These are phyloP conservation scores for Chalaropsis thielavioides DNA, from an alignment of 2,329 filamentous ascomycete species.

Conservation along the genomic window DNA sequence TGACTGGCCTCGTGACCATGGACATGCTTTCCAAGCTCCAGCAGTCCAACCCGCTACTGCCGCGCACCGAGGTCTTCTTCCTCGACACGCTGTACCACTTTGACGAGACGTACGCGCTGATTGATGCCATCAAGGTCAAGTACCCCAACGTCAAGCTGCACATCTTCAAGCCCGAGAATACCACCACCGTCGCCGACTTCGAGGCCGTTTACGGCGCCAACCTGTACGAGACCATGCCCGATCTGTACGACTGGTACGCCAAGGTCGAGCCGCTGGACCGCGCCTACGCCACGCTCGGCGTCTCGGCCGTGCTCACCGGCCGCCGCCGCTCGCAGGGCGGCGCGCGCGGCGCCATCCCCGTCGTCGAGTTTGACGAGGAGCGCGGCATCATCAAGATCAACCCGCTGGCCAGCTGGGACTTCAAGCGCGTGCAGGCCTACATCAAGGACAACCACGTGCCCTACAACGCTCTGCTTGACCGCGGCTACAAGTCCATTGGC, in stretches of 20 bases:
- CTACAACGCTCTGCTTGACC: constrained; percentile 82
- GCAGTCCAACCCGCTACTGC: constrained; percentile 44
- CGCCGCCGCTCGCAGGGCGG: constrained; percentile 85
- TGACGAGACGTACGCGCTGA: constrained; percentile 56
- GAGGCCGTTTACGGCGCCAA: constrained; percentile 65
- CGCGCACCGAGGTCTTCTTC: constrained; percentile 56
- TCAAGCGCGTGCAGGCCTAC: constrained; percentile 78
- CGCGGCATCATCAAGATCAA: constrained; percentile 93
- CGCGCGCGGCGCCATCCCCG: constrained; percentile 75
- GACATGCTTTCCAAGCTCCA: constrained; percentile 73
- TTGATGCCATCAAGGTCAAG: constrained; percentile 56
- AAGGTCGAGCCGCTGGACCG: constrained; percentile 95
- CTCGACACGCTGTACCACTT: constrained; percentile 77
- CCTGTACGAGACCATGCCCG: constrained; percentile 72
- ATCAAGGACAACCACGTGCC: constrained; percentile 75
- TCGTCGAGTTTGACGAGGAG: constrained; percentile 82
- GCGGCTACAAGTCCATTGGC: constrained; percentile 93
- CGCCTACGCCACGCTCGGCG: constrained; percentile 73
- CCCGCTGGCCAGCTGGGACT: constrained; percentile 86
- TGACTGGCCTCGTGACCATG: constrained; percentile 67
- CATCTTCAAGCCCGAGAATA: constrained; percentile 73
- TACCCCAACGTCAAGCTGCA: constrained; percentile 75
- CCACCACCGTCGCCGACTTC: constrained; percentile 61
- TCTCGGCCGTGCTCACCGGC: constrained; percentile 83
- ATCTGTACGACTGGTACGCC: constrained; percentile 91